A percentile compares a stretch with the other conserved stretches of the same genome.
phyloP scores from a whole-genome alignment of 371 early-diverging fungal genomes.

The Apophysomyces elegans region DNA sequence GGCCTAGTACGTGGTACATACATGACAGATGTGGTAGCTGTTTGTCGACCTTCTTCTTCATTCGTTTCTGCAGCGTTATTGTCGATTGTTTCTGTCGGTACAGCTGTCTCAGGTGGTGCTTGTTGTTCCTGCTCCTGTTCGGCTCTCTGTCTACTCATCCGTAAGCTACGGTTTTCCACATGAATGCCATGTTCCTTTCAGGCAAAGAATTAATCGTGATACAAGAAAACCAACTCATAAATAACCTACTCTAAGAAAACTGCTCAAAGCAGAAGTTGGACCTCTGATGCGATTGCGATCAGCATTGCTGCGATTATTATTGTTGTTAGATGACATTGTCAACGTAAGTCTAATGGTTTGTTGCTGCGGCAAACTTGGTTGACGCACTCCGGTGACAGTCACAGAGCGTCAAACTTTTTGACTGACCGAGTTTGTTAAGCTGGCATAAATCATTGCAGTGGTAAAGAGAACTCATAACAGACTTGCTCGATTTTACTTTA shows the following conservation, averaged over 20 bases:
- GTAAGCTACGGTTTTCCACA: constrained; percentile 49
- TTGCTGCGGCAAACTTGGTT: constrained; percentile 1
- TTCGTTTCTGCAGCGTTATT: background rate
- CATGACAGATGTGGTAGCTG: constrained; percentile 23
- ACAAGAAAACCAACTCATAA: background rate
- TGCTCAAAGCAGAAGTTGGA: constrained; percentile 73
- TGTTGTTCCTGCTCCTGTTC: constrained; percentile 9
- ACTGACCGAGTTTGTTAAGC: too few relatives aligned
- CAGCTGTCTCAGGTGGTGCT: constrained; percentile 4
- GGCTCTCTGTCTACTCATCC: background rate
- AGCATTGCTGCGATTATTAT: constrained; percentile 8
- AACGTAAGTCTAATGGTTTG: background rate
- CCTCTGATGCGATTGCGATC: constrained; percentile 59
- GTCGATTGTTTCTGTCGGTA: background rate
- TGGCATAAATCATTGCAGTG: too few relatives aligned
- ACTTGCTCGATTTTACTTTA: too few relatives aligned
- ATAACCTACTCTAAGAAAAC: constrained; percentile 58
- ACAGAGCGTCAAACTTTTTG: background rate
- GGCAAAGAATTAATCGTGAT: background rate
- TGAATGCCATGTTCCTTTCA: constrained; percentile 71
- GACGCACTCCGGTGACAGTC: background rate
- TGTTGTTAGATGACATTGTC: background rate
- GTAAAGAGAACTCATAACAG: too few relatives aligned
- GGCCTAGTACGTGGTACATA: constrained; percentile 18
- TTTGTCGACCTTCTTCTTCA: background rate